These are phyloP conservation scores for Plenodomus lindquistii DNA, from an alignment of 2,329 filamentous ascomycete genomes.

Conservation along the genomic window DNA sequence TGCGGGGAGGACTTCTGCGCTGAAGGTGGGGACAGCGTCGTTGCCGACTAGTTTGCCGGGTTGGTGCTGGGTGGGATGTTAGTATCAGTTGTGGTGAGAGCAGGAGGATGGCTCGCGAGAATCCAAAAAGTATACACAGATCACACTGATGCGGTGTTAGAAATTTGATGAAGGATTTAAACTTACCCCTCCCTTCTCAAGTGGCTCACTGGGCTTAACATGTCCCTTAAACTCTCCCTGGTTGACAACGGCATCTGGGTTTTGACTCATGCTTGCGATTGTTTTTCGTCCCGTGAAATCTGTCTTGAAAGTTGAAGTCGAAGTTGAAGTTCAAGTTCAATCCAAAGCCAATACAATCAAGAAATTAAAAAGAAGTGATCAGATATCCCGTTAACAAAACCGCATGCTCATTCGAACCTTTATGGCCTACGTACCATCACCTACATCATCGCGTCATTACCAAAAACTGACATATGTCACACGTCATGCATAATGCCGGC, in stretches of 20 bases:
- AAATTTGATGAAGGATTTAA: background rate
- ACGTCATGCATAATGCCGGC: background rate
- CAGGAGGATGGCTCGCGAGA: no score
- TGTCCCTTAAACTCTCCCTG: slow-evolving; percentile 59
- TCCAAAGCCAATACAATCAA: no score
- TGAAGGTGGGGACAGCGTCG: slow-evolving; percentile 65
- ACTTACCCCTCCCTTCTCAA: slow-evolving; percentile 60
- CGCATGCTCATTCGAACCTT: no score
- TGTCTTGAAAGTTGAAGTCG: background rate
- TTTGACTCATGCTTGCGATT: slow-evolving; percentile 51
- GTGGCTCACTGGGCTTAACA: slow-evolving; percentile 56
- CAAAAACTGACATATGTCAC: no score
- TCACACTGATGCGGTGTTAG: no score
- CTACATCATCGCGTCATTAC: no score
- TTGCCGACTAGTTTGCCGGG: slow-evolving; percentile 63
- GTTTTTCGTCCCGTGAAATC: slow-evolving; percentile 8
- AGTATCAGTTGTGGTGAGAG: slow-evolving; percentile 1
- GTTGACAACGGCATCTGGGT: slow-evolving; percentile 58
- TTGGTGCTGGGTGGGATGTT: slow-evolving; percentile 59
- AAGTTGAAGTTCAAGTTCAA: no score
- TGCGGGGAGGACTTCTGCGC: slow-evolving; percentile 61
- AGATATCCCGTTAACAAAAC: no score
- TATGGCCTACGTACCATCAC: no score
- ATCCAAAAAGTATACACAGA: no score
- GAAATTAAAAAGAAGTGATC: background rate